Percentiles rank a stretch among this genome's conserved stretches.
phyloP scores from a whole-genome alignment of 441 rosid species.

The Mallotus repandus region DNA sequence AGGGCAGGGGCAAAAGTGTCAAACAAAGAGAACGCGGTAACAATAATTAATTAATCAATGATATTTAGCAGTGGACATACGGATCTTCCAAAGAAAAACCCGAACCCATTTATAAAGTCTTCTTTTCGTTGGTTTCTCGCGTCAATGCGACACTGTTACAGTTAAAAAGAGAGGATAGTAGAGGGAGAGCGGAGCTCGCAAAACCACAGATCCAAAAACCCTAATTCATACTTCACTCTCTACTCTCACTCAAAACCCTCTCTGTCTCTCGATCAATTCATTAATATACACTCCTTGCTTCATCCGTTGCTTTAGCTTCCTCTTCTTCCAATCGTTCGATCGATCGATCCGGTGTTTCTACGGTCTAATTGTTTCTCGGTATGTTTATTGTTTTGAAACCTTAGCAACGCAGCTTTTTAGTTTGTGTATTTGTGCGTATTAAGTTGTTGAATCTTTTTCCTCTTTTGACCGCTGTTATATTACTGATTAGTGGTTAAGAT shows the following conservation, averaged over 20 bases:
- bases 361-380: background rate
- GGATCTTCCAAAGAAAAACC: conserved; percentile 9
- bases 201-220: background rate
- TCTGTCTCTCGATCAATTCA: no score
- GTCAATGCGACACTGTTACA: conserved; percentile 1
- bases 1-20: conserved; percentile 8
- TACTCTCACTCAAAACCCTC: background rate
- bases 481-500: background rate
- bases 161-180: background rate
- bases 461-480: background rate
- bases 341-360: background rate
- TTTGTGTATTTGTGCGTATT: background rate
- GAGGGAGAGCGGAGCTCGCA: background rate
- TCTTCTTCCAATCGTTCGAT: background rate
- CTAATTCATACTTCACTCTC: background rate
- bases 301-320: no score
- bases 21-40: background rate
- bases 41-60: no score
- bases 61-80: background rate
- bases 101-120: background rate
- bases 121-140: background rate
- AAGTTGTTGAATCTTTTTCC: background rate
- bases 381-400: background rate
- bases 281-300: no score
- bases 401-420: background rate